Evolutionary conservation across 2,329 filamentous ascomycete genomes (phyloP), one percentile per base, ranked within the genome.

Genomic region (Dendryphion nanum): DNA sequence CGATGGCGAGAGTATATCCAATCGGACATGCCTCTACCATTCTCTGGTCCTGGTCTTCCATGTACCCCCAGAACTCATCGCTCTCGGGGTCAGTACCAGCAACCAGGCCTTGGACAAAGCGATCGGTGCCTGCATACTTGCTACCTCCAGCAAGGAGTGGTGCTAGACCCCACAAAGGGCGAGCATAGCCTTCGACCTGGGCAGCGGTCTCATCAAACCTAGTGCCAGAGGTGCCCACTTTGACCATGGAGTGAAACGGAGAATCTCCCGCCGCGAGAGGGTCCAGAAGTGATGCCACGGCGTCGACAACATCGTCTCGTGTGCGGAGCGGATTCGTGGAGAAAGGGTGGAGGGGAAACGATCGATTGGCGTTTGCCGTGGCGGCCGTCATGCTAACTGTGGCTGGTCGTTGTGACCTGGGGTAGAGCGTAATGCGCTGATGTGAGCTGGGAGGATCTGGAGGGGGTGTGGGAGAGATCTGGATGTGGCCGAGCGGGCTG

Each of bases 21-120:
- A 90, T 74, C 1, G 86, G 85, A 57, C 85, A 89, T 75, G 89
- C 87, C 61, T 91, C 86, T 2, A 90, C 86, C 86, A 90, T 90
- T 18, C 86, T 73, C 70, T 90, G 86, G 56, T 90, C 86, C 40
- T 83, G 81, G 56, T 89, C 85, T 48, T 81, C 75, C 47, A 86
- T 84, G 39, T 79, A 81, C 0, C 85, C 86, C 86, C 86, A 91
- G 55, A 83, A 90, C 64, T 89, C 86, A 0, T 78, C 73, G 41
- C 70, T 78, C 30, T 80, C 72, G 0, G 85, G 85, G 51, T 90
- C 79, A 0, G 84, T 89, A 1, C 85, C 86, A 20, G 79, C 75
- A 45, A 80, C 78, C 40, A 90, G 71, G 4, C 86, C 86, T 44
- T 85, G 74, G 23, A 87, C 76, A 78, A 83, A 88, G 64, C 78